Base-by-base conservation (phyloP, 2,329 filamentous ascomycete species). In the Exophiala alcalophila region DNA sequence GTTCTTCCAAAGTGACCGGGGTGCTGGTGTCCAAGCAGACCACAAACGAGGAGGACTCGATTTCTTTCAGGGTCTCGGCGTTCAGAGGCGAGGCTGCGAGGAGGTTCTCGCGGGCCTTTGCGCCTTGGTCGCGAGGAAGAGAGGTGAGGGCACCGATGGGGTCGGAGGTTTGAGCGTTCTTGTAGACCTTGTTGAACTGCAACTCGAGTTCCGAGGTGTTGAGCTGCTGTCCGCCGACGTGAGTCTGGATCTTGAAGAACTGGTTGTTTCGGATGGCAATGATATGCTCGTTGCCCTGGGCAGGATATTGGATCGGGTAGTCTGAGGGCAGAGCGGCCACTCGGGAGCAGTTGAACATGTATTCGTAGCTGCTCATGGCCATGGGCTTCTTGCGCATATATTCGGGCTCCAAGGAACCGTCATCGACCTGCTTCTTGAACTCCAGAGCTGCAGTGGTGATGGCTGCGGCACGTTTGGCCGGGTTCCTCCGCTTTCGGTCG, bases 311-410 rank as follows among this genome's bases (percentile, higher is more conserved):
- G 63, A 85, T 73, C 7, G 86, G 84, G 61, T 87, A 80, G 63
- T 98, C 92, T 23, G 81, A 77, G 9, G 87, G 85, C 59, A 83
- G 84, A 40, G 85, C 84, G 20, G 91, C 84, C 27, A 97, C 82
- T 57, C 92, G 84, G 66, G 80, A 86, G 67, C 80, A 81, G 69
- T 98, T 97, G 78, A 98, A 98, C 92, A 98, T 98, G 79, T 83
- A 97, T 71, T 95, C 76, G 74, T 96, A 97, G 63, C 87, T 92
- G 74, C 89, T 89, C 92, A 98, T 98, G 67, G 90, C 92, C 62
- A 97, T 91, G 47, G 92, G 92, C 47, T 94, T 77, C 70, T 89
- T 90, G 74, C 94, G 94, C 89, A 98, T 95, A 71, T 96, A 97
- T 69, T 98, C 92, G 16, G 92, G 92, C 73, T 98, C 92, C 38